Evolutionary conservation across 306 rosid genomes (phyloP), one percentile per base, ranked within the genome.

Genomic region (Glycine latifolia): DNA sequence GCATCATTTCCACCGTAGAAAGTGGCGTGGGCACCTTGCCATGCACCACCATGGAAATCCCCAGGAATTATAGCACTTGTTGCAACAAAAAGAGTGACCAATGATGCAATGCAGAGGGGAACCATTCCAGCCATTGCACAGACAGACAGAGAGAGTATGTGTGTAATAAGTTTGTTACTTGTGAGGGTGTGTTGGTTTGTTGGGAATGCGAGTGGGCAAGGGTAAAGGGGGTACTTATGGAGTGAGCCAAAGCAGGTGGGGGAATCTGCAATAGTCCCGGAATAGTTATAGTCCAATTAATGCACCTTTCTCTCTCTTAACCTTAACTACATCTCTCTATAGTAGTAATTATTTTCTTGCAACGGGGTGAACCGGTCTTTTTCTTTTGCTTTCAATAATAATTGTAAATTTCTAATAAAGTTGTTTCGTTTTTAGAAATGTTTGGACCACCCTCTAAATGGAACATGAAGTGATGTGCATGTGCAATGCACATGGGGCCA

Each of bases 1-100:
- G 97, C 98, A 58, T 94, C 97, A 43, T 87, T 89, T 85, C 98
- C 98, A 62, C 98, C 97, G 48, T 94, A 94, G 89, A 94, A 94
- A 60, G 98, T 94, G 59, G 98, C 98, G 33, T 94, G 98, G 8
- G 98, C 95, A n/a, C 67, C 70, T 44, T 87, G 80, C 98, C 98
- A 94, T 0, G 92, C 4, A 2, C 97, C 95, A 3, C 86, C 95
- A 56, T 89, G 13, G 92, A 81, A 91, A 26, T 82, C 71, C 0
- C 98, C 98, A 0, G 95, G 97, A 85, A 94, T 89, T 77, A 88
- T 73, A 12, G 95, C 97, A 39, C 46, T 56, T 46, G 91, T 68
- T 43, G 75, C 62, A 8, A 52, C 61, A 39, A 87, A 46, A 15
- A 90, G 88, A 1, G 91, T 78, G 84, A 84, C 31, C 39, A 93